Conservation (phyloP, 768 basidiomycete genomes). For the Lactarius sanguifluus region DNA sequence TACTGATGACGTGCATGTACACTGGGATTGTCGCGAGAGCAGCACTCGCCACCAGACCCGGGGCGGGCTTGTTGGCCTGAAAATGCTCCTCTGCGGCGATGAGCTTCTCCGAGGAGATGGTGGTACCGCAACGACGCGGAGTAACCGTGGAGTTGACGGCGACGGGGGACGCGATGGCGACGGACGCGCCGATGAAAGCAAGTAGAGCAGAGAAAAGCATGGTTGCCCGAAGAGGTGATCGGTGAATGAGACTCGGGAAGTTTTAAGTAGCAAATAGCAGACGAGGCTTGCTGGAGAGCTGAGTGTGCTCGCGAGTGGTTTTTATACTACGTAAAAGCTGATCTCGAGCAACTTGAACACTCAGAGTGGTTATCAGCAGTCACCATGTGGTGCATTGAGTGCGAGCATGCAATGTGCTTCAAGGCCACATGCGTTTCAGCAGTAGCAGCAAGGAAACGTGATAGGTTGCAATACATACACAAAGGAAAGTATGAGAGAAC, state of each 20-base stretch:
- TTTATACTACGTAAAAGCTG: too few species aligned
- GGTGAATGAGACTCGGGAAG: neutral
- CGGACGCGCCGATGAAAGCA: constrained; percentile 34
- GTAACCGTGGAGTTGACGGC: constrained; percentile 28
- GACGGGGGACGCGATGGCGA: constrained; percentile 36
- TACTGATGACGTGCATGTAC: constrained; percentile 47
- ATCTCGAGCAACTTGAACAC: too few species aligned
- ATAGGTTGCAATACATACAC: neutral
- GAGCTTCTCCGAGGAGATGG: constrained; percentile 39
- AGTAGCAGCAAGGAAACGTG: neutral
- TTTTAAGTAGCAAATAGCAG: neutral
- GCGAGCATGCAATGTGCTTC: neutral
- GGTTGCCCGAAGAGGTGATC: too few species aligned
- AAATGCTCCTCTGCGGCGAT: constrained; percentile 44
- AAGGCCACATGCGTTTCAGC: neutral
- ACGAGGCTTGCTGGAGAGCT: constrained; percentile 8
- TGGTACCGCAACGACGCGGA: constrained; percentile 5
- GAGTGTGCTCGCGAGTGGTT: neutral
- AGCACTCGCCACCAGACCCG: constrained; percentile 16
- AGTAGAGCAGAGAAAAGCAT: constrained; percentile 31
- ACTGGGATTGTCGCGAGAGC: constrained; percentile 37
- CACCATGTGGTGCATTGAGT: constrained; percentile 1
- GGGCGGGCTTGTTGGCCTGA: constrained; percentile 38
- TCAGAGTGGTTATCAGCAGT: neutral
- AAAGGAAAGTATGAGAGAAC: neutral